Evolutionary conservation across 371 early-diverging fungal species (phyloP), one percentile per base, ranked within the genome.

Genomic region (Syncephalastrum racemosum): DNA sequence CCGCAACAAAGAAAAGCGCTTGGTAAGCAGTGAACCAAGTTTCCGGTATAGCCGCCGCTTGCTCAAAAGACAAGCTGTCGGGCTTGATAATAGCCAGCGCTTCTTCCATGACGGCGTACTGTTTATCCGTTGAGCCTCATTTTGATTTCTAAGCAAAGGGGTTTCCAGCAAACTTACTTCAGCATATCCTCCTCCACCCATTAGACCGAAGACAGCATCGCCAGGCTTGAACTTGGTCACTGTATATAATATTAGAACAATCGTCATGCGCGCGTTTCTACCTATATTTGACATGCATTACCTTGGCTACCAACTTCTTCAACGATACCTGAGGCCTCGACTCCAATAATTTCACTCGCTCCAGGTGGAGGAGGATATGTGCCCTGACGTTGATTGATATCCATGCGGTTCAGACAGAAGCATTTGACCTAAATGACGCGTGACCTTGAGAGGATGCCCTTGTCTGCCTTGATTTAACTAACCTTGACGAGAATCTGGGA

Each of bases 1-100:
- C 63, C 50, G 79, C 82, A 45, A 90, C 83, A 48, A 74, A 75
- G 51, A 79, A 79, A 22, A 92, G 66, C 0, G 89, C 89, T 69
- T 92, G 90, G 60, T 83, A 88, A 2, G 91, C 91, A n/a, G 91
- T 90, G 64, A 86, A 87, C 85, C 85, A 90, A 39, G 72, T 72
- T 51, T 90, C 93, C 13, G 91, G 91, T 24, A 92, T 79, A 4
- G 88, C 84, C 12, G 93, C 77, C 4, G 88, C 93, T 59, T 84
- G 62, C 62, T 84, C 79, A 69, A 83, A 85, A 0, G 79, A 64
- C 20, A 89, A 46, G 14, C 40, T 24, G 3, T 79, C 77, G 8
- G 89, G 87, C 27, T 88, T 81, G n/a, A 61, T 72, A 59, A 88
- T 84, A 1, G 86, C 82, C 51, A 87, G 63, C 13, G 55, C 58